Evolutionary conservation across 2,329 filamentous ascomycete genomes (phyloP), one percentile per base, ranked within the genome.

Genomic region (Arthrobotrys sphaeroides): DNA sequence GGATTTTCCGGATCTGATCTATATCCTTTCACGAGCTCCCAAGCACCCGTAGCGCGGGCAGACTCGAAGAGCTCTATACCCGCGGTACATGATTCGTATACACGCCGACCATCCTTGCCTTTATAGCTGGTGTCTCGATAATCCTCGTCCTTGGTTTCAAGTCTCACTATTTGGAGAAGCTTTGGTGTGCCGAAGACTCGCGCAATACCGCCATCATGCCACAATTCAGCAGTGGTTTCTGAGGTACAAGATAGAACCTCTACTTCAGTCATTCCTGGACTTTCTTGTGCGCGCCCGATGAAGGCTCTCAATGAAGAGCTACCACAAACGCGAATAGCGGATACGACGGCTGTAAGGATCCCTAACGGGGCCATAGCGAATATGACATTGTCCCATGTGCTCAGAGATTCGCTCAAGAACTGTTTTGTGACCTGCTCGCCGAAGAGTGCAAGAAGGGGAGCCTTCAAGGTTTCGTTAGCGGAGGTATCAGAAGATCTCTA

Each of bases 331-430:
- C 81, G 78, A 18, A 82, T 82, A 0, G 77, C 79, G 6, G 77
- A 78, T 9, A 81, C 80, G 0, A 85, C 73, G 0, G 80, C 80
- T 0, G 84, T 85, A 5, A 85, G 65, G 20, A 85, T 82, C 0
- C 84, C 72, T 0, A 86, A 66, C 0, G 85, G 85, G 0, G 82
- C 84, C 55, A 86, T 81, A 0, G 85, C 83, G n/a, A 87, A 82
- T 2, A 85, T 83, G 1, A 86, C 78, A 38, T 83, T 83, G 42
- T 86, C 85, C 13, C 59, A 61, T 53, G 57, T 67, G 3, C 57
- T 57, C 6, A 75, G 16, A 5, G 80, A 80, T 64, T 82, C 80
- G 75, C 81, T 83, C 1, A 84, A 78, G 47, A 81, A 84, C 38
- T 84, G 82, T 40, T 82, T 82, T 0, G 83, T 83, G 0, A 83